Evolutionary conservation across 2,329 filamentous ascomycete species (phyloP), one percentile per base, ranked within the genome.

Genomic region (Juglanconis juglandina): DNA sequence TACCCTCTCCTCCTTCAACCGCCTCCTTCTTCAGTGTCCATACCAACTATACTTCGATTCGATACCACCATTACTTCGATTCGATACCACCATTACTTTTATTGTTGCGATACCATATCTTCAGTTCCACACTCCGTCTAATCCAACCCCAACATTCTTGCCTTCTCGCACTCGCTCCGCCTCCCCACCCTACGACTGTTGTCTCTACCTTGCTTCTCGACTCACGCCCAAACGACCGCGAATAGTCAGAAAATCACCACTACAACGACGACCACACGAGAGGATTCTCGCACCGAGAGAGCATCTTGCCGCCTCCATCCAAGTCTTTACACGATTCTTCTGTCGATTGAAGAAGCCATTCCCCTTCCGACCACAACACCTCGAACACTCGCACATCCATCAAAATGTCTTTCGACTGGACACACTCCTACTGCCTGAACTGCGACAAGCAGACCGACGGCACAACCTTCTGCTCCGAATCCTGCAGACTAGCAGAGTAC

Each of bases 371-470:
- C 24, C 24, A 13, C 37, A 30, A 10, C 8, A 48, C n/a, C 17
- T 32, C 58, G 5, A 44, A 39, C 44, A 42, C 35, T 17, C 48
- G 66, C 68, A 67, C 58, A 63, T 24, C 59, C 59, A 56, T 63
- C 71, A 77, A 72, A 66, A 85, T 84, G 80, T 79, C 81, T 73
- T 77, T 79, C 71, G 82, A 85, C 67, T 96, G 93, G 92, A 90
- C 90, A 69, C 91, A 90, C 75, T 89, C 96, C 76, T 96, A 92
- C 84, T 97, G 93, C 82, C 87, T 97, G 69, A 87, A 90, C 79
- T 97, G 93, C 81, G 93, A 97, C 79, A 89, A 89, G 78, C 91
- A 96, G 77, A 92, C 90, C 63, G 85, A 90, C 66, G 87, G 87
- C 59, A 87, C 87, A 64, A 87, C 90, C 66, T 96, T 96, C 82